phyloP scores from a whole-genome alignment of 176 grass and related monocot genomes.

The Oryza coarctata region DNA sequence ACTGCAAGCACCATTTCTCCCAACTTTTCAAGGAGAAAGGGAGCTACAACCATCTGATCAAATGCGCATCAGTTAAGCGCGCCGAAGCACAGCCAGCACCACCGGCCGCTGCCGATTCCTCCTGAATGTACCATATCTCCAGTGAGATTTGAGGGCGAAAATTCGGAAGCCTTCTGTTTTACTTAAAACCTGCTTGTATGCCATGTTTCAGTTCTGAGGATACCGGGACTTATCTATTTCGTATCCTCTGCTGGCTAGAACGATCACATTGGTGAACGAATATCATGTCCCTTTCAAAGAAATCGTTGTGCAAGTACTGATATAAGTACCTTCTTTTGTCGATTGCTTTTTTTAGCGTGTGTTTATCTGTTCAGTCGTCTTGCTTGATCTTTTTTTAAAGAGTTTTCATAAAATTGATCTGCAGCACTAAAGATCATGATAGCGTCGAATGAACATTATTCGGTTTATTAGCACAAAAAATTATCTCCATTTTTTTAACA shows the following conservation, averaged over 20 bases:
- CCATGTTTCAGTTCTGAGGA: slow-evolving; percentile 28
- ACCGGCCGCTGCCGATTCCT: slow-evolving; percentile 37
- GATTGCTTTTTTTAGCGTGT: neutral
- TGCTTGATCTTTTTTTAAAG: neutral
- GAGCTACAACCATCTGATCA: slow-evolving; percentile 93
- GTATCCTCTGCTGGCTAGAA: slow-evolving; percentile 32
- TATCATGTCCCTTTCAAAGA: slow-evolving; percentile 17
- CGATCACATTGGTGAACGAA: slow-evolving; percentile 35
- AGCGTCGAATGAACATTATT: neutral
- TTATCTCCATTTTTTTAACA: neutral
- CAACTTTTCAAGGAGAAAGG: slow-evolving; percentile 99
- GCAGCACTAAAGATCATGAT: neutral
- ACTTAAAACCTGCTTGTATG: slow-evolving; percentile 40
- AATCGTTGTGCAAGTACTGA: slow-evolving; percentile 36
- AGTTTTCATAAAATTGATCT: too few relatives aligned
- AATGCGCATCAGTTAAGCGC: slow-evolving; percentile 73
- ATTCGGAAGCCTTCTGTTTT: slow-evolving; percentile 33
- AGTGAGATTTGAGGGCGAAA: slow-evolving; percentile 8
- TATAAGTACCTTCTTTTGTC: neutral
- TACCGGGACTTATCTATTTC: slow-evolving; percentile 26
- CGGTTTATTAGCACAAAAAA: neutral
- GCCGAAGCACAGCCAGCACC: slow-evolving; percentile 41
- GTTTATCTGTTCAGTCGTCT: neutral
- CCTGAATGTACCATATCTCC: slow-evolving; percentile 17
- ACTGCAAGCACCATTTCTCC: slow-evolving; percentile 98